Percentiles rank a stretch among this genome's conserved stretches.
Conservation (phyloP, 495 filamentous ascomycete genomes). For the Geopyxis carbonaria region DNA sequence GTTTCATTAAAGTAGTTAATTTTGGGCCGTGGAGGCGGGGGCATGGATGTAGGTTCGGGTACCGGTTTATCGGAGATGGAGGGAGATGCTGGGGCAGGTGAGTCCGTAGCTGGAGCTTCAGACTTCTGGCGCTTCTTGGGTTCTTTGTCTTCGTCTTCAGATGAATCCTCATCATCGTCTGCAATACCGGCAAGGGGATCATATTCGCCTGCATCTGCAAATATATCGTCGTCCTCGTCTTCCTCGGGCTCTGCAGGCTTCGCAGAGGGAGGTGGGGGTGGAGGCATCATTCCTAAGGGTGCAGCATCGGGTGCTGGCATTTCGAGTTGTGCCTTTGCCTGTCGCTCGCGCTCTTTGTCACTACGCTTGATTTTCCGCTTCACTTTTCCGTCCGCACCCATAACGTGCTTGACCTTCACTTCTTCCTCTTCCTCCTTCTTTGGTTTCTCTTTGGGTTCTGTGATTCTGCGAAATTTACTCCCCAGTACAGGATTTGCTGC, state of each 20-base stretch:
- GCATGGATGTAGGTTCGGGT: conserved; percentile 27
- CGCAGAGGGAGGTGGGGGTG: conserved; percentile 33
- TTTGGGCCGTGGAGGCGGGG: conserved; percentile 24
- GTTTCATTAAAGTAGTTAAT: conserved; percentile 25
- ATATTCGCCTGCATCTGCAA: conserved; percentile 79
- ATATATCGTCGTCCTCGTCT: conserved; percentile 58
- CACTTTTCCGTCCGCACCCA: conserved; percentile 72
- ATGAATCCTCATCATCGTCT: conserved; percentile 34
- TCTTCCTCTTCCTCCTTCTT: conserved; percentile 44
- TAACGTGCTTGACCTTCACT: conserved; percentile 67
- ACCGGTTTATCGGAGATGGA: conserved; percentile 1
- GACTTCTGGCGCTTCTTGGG: conserved; percentile 26
- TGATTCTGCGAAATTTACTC: conserved; percentile 67
- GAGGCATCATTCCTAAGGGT: conserved; percentile 43
- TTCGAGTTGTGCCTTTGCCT: conserved; percentile 25
- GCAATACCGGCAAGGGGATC: conserved; percentile 64
- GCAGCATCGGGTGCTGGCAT: conserved; percentile 7
- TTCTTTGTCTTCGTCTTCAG: conserved; percentile 36
- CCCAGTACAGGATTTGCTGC: conserved; percentile 39
- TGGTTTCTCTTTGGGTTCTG: conserved; percentile 30
- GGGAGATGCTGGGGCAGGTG: neutral
- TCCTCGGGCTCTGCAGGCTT: conserved; percentile 37
- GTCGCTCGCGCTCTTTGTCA: conserved; percentile 27
- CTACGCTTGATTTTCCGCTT: conserved; percentile 59
- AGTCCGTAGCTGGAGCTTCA: conserved; percentile 5